Evolutionary conservation across 352 stramenopile genomes (phyloP).

Genomic region (Aphanomyces invadans): DNA sequence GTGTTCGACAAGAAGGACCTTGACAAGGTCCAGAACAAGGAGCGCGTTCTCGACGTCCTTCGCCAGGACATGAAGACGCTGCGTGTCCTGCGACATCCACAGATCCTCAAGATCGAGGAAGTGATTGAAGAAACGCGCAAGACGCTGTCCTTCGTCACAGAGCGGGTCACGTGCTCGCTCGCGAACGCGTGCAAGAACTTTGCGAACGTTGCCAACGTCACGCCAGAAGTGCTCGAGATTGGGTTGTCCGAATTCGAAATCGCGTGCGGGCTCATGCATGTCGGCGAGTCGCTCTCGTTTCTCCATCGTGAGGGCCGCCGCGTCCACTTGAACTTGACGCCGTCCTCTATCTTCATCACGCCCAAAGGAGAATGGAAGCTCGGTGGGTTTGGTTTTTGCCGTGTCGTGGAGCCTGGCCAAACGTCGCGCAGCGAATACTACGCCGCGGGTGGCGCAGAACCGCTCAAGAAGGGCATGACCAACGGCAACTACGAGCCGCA

Average conservation of each 20-base stretch:
- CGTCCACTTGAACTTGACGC: constrained; percentile 78
- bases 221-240: constrained; percentile 80
- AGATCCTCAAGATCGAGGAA: constrained; percentile 87
- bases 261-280: constrained; percentile 78
- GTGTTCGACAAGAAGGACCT: constrained; percentile 85
- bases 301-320: constrained; percentile 82
- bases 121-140: constrained; percentile 82
- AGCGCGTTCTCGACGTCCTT: constrained; percentile 80
- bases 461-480: constrained; percentile 36
- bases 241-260: constrained; percentile 83
- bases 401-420: constrained; percentile 71
- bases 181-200: constrained; percentile 88
- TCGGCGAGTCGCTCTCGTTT: constrained; percentile 86
- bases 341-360: constrained; percentile 87
- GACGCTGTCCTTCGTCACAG: constrained; percentile 84
- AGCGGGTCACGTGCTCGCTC: constrained; percentile 84
- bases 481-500: constrained; percentile 71
- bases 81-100: constrained; percentile 74
- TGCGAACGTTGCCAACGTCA: constrained; percentile 77
- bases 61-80: constrained; percentile 85
- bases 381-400: constrained; percentile 83
- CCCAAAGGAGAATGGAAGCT: constrained; percentile 89
- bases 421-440: constrained; percentile 82
- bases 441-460: constrained; percentile 34
- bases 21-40: constrained; percentile 75